These are phyloP conservation scores for Yarrowia porcina DNA, from an alignment of 805 yeast genomes.

Conservation along the genomic window DNA sequence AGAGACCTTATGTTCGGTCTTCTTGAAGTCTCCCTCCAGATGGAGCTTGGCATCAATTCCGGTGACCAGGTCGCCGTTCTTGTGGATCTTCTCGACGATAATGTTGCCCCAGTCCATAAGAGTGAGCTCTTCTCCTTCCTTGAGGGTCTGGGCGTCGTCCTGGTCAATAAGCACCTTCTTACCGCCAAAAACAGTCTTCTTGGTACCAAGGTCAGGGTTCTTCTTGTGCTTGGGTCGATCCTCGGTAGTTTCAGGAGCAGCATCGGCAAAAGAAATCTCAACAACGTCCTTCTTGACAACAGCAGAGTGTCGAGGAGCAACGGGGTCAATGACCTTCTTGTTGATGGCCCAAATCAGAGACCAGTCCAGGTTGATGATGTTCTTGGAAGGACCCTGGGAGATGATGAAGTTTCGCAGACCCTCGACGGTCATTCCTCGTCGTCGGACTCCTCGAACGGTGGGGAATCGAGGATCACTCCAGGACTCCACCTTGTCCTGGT, in stretches of 20 bases:
- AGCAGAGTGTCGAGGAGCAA: constrained; percentile 94
- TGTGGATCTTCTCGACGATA: constrained; percentile 66
- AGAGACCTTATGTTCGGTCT: constrained; percentile 89
- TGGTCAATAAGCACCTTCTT: constrained; percentile 73
- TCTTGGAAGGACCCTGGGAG: constrained; percentile 96
- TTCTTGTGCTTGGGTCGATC: constrained; percentile 91
- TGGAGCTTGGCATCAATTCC: constrained; percentile 74
- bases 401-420: constrained; percentile 91
- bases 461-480: constrained; percentile 99
- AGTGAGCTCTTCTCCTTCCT: constrained; percentile 89
- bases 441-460: constrained; percentile 97
- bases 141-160: constrained; percentile 72
- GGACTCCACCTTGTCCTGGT: constrained; percentile 76
- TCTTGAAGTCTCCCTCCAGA: constrained; percentile 94
- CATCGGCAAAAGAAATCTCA: constrained; percentile 58
- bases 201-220: constrained; percentile 84
- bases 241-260: constrained; percentile 61
- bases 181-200: constrained; percentile 62
- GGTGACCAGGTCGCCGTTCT: constrained; percentile 52
- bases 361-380: constrained; percentile 97
- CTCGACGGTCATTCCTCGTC: constrained; percentile 99
- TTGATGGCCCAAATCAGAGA: constrained; percentile 95
- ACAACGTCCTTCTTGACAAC: constrained; percentile 64
- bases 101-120: constrained; percentile 99
- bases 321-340: constrained; percentile 95